phyloP scores from a whole-genome alignment of 225 moss, liverwort and hornwort species.

The Asterella californica region DNA sequence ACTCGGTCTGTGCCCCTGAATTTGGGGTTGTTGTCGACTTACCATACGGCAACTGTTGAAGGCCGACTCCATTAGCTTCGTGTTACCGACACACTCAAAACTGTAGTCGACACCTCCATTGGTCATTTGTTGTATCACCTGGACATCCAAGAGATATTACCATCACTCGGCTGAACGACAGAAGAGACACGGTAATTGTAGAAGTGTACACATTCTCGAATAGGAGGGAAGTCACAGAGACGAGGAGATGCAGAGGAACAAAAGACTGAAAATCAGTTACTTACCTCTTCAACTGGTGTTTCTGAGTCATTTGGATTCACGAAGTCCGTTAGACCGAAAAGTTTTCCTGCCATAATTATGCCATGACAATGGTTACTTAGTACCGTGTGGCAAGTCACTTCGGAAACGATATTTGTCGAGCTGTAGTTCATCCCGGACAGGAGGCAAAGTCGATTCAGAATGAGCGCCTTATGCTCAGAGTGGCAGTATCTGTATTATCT shows the following conservation, averaged over 20 bases:
- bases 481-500: too few species aligned
- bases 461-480: too few species aligned
- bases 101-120: slow-evolving; percentile 88
- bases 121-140: slow-evolving; percentile 70
- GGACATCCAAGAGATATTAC: not conserved
- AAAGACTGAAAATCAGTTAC: not conserved
- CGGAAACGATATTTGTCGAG: not conserved
- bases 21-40: slow-evolving; percentile 7
- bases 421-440: too few species aligned
- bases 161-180: not conserved
- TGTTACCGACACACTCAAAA: slow-evolving; percentile 80
- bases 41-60: slow-evolving; percentile 72
- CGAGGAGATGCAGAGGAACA: not conserved
- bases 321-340: slow-evolving; percentile 79
- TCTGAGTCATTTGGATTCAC: slow-evolving; percentile 52
- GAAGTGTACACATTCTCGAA: not conserved
- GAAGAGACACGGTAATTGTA: not conserved
- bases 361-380: not conserved
- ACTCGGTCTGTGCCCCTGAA: not conserved
- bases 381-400: not conserved
- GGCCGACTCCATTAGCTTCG: slow-evolving; percentile 62
- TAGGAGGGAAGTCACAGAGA: not conserved
- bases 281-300: slow-evolving; percentile 70
- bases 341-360: slow-evolving; percentile 59
- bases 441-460: too few species aligned